A percentile compares a stretch with the other conserved stretches of the same genome.
These are phyloP conservation scores for Phytophthora fragariae DNA, from an alignment of 352 stramenopile genomes.

Conservation along the genomic window DNA sequence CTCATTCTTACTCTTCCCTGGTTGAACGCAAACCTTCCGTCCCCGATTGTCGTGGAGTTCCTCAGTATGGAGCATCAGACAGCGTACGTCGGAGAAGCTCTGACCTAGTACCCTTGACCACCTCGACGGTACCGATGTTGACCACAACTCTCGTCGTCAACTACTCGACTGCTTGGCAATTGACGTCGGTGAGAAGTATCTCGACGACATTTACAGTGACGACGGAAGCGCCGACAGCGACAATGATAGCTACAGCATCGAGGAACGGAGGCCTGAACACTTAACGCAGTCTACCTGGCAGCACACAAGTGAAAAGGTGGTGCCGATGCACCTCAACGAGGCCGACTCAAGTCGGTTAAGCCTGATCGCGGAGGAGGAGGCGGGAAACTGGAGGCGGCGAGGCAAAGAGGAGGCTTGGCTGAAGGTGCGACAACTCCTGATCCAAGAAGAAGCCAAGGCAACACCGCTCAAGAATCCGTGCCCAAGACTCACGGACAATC, in stretches of 20 bases:
- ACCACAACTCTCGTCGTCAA: background rate
- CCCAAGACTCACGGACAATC: background rate
- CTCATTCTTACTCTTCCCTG: background rate
- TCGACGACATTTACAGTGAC: constrained; percentile 1
- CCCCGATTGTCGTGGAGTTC: background rate
- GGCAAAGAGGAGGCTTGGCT: background rate
- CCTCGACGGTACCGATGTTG: background rate
- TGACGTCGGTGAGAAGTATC: background rate
- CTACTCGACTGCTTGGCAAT: background rate
- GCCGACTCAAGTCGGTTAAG: background rate
- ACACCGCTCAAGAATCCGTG: background rate
- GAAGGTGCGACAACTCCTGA: background rate
- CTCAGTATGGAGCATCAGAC: background rate
- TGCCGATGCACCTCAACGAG: background rate
- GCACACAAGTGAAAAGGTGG: background rate
- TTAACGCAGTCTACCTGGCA: background rate
- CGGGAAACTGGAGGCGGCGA: background rate
- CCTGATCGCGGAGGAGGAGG: background rate
- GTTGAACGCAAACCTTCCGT: background rate
- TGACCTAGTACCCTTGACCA: background rate
- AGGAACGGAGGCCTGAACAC: background rate
- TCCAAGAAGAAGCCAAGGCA: background rate
- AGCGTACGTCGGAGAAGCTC: background rate
- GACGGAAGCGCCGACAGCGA: background rate
- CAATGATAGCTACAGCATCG: background rate